These are phyloP conservation scores for Coffea canephora DNA, from an alignment of 257 asterid genomes.

Conservation along the genomic window DNA sequence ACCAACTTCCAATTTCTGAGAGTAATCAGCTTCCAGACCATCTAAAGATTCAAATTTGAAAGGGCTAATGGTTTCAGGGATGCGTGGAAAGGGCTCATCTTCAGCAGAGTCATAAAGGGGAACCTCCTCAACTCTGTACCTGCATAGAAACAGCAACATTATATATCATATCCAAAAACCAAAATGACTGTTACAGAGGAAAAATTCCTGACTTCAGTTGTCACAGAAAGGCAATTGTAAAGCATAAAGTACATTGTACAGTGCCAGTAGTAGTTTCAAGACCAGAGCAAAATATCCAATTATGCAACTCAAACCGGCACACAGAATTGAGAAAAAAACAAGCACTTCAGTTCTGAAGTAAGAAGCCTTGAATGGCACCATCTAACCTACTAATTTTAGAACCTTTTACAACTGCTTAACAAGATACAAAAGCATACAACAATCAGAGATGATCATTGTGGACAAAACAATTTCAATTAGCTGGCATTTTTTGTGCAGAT, in stretches of 20 bases:
- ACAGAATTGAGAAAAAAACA: neutral
- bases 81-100: constrained; percentile 58
- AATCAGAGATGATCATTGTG: neutral
- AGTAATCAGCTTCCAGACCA: constrained; percentile 23
- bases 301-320: neutral
- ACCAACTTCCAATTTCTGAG: constrained; percentile 27
- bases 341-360: neutral
- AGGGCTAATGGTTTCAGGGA: constrained; percentile 31
- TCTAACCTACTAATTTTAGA: neutral
- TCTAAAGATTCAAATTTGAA: constrained; percentile 30
- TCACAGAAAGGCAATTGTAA: neutral
- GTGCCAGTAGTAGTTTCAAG: neutral
- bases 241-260: neutral
- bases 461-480: neutral
- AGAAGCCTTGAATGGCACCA: neutral
- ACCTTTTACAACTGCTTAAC: neutral
- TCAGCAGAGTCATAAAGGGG: constrained; percentile 96
- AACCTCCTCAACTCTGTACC: constrained; percentile 79
- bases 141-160: constrained; percentile 35
- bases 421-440: neutral
- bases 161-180: constrained; percentile 8
- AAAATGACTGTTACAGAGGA: neutral
- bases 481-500: neutral
- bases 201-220: neutral
- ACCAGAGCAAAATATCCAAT: neutral